Conservation (phyloP, 2,329 filamentous ascomycete genomes). For the Sporothrix pseudoabietina region DNA sequence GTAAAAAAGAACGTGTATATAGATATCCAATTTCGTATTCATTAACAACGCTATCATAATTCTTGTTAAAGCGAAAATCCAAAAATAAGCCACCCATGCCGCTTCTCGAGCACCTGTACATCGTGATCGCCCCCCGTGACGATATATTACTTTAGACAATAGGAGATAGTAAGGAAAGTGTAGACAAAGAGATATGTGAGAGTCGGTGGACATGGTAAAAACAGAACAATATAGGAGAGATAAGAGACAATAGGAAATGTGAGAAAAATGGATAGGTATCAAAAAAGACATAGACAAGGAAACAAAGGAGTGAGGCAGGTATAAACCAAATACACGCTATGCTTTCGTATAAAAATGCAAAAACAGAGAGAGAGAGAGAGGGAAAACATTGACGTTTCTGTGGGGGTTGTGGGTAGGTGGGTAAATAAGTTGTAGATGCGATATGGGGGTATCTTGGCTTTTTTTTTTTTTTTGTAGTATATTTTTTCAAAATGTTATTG, state of each 20-base stretch:
- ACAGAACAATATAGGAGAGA: neutral
- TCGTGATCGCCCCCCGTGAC: neutral
- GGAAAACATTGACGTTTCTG: neutral
- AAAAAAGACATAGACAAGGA: constrained; percentile 5
- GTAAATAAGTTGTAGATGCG: neutral
- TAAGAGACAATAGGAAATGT: neutral
- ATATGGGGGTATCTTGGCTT: constrained; percentile 5
- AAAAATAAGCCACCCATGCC: constrained; percentile 1
- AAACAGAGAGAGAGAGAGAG: neutral
- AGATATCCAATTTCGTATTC: constrained; percentile 29
- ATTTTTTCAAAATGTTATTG: constrained; percentile 19
- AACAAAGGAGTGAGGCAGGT: constrained; percentile 7
- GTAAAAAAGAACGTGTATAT: neutral
- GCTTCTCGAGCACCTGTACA: neutral
- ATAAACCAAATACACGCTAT: constrained; percentile 32
- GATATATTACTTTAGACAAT: constrained; percentile 24
- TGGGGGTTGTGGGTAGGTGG: constrained; percentile 16
- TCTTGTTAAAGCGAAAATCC: constrained; percentile 8
- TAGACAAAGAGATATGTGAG: constrained; percentile 16
- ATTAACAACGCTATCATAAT: constrained; percentile 28
- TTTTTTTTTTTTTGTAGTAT: neutral
- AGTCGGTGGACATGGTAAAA: neutral
- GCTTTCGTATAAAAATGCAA: constrained; percentile 31
- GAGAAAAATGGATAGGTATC: constrained; percentile 1
- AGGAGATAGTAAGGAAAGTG: constrained; percentile 20